Base-by-base conservation (phyloP, 352 stramenopile species). In the Phytophthora pisi region DNA sequence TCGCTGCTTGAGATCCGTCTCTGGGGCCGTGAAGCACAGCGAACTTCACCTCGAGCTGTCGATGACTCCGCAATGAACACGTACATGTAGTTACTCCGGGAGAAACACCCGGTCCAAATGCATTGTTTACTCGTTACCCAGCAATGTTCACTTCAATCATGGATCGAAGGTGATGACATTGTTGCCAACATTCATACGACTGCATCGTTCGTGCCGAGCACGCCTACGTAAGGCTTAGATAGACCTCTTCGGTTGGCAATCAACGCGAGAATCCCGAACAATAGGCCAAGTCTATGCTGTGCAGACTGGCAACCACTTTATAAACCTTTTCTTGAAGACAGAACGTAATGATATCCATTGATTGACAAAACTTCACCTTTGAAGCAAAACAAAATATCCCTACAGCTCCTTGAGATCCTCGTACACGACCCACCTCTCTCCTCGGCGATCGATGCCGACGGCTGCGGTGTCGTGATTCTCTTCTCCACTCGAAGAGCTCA, bases 401-500 rank as follows among this genome's bases (percentile, higher is more conserved):
- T 71, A 74, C 56, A 71, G 38, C 45, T 74, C 62, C 31, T 49
- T 61, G 26, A 59, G 36, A 63, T 70, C 51, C 20, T 74, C 56
- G 34, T 74, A 64, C 28, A 66, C 16, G 13, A 50, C 34, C 61
- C 62, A 67, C 20, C 53, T 59, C 8, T 64, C 24, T 6, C 50
- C 26, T 42, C 23, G 42, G 43, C 23, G 60, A 26, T 64, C 31
- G n/a, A 34, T 53, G 18, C 10, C 24, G 18, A 52, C 51, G 10
- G 31, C 18, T 36, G 53, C 26, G 24, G 38, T 28, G 18, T 50
- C 52, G 26, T 28, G 23, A 6, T 43, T 61, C 31, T 75, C 70
- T 66, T 78, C 57, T 62, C 51, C 66, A 61, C 52, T 74, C 31
- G 61, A 74, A 66, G 61, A 72, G 30, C 52, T 68, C n/a, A 57